Evolutionary conservation across 345 rosid genomes (phyloP), one percentile per base, ranked within the genome.

Genomic region (Jatropha curcas): DNA sequence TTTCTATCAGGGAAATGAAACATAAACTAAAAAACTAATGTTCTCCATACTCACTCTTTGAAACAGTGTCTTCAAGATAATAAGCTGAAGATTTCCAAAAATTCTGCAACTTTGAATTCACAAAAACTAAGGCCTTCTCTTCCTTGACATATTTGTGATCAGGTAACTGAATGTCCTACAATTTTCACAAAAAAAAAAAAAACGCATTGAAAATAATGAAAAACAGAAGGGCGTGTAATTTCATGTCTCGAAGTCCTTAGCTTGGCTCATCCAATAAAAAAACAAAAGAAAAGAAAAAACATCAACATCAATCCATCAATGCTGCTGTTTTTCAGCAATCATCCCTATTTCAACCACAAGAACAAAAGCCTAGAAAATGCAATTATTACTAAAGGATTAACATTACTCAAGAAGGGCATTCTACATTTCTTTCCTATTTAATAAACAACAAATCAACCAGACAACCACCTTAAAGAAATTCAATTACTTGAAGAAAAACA

Each of bases 51-150:
- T 80, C 45, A 82, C 91, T 66, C 74, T 77, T 82, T 13, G 77
- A 48, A 68, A 25, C 70, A 41, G 60, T 73, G 60, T 82, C 87
- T 74, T 84, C 82, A 22, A 86, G 83, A 81, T 79, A 74, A 75
- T 85, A 89, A 19, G 90, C 84, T 64, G 90, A 89, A 39, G 83
- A 71, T 75, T 74, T 85, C 85, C 87, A 88, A 77, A 60, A 84
- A 27, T 72, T 77, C 60, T 74, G 79, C 52, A 87, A 67, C 79
- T 68, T 85, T 4, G 69, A 31, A 83, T 82, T 80, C 83, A 71
- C 59, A 52, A 43, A 43, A 17, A 77, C 62, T 45, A 89, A 68
- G 24, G 20, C 34, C 78, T 50, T 87, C 37, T 84, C 88, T 12
- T 75, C 85, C n/a, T 76, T 77, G 65, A 81, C 84, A 12, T 16